These are phyloP conservation scores for Scopulariopsis brevicaulis DNA, from an alignment of 2,329 filamentous ascomycete genomes.

Conservation along the genomic window DNA sequence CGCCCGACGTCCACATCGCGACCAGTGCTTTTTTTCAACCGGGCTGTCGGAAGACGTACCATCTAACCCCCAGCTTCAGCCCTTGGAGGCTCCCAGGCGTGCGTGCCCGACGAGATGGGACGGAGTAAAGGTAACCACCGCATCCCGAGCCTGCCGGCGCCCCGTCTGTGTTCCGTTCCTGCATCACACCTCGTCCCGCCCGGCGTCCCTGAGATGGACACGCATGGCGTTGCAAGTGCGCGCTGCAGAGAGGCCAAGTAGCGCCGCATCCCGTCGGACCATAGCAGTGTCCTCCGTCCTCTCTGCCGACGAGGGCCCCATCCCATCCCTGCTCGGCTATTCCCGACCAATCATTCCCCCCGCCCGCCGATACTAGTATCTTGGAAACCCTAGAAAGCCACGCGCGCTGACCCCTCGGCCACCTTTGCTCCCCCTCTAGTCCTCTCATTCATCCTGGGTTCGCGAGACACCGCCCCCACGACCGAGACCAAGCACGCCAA, in stretches of 20 bases:
- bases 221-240: background rate
- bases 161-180: background rate
- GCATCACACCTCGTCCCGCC: background rate
- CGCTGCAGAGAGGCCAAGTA: background rate
- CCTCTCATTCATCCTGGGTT: background rate
- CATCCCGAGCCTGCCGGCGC: background rate
- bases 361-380: background rate
- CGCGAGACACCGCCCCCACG: slow-evolving; percentile 11
- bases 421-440: background rate
- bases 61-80: background rate
- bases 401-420: background rate
- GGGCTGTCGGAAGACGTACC: background rate
- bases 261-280: background rate
- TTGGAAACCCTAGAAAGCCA: background rate
- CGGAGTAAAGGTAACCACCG: slow-evolving; percentile 2
- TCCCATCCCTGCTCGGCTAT: background rate
- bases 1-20: background rate
- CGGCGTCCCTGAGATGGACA: background rate
- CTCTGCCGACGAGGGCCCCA: background rate
- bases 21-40: background rate
- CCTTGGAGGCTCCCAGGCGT: background rate
- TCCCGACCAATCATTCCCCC: background rate
- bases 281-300: background rate
- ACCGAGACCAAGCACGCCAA: background rate
- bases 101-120: background rate